Percentiles rank a stretch among this genome's conserved stretches.
These are phyloP conservation scores for Scutellaria baicalensis DNA, from an alignment of 257 asterid genomes.

Conservation along the genomic window DNA sequence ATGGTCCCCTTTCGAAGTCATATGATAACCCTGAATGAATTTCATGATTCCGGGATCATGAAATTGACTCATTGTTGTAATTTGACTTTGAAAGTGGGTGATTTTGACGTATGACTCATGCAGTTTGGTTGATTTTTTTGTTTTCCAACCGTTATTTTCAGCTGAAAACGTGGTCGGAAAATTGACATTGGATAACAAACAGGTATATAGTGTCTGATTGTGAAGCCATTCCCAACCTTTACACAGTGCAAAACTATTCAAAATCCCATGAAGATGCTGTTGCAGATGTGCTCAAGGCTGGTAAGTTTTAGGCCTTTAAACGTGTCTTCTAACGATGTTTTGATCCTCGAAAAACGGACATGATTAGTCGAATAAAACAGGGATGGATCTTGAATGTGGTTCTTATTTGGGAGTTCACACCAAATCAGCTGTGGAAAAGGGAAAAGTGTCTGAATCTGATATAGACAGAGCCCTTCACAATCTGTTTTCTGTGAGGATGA, in stretches of 20 bases:
- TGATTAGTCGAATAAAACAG: slow-evolving; percentile 16
- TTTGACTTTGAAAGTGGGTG: no score
- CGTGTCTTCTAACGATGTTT: not conserved
- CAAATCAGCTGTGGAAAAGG: slow-evolving; percentile 41
- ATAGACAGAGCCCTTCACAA: slow-evolving; percentile 59
- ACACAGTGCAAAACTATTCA: slow-evolving; percentile 36
- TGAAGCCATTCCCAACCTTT: slow-evolving; percentile 45
- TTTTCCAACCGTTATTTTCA: no score
- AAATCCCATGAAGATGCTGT: slow-evolving; percentile 60
- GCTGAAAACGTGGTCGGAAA: no score
- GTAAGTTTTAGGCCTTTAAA: slow-evolving; percentile 12
- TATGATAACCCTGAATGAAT: no score
- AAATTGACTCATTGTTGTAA: no score
- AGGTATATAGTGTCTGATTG: slow-evolving; percentile 65
- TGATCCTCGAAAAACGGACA: not conserved
- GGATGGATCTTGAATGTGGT: slow-evolving; percentile 70
- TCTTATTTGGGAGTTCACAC: slow-evolving; percentile 32
- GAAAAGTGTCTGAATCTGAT: slow-evolving; percentile 40
- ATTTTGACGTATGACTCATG: no score
- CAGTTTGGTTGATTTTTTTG: no score
- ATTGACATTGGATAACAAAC: not conserved
- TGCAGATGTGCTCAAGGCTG: slow-evolving; percentile 59
- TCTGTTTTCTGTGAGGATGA: slow-evolving; percentile 55
- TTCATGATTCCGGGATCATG: no score
- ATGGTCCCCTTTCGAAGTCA: no score